A percentile compares a stretch with the other conserved stretches of the same genome.
These are phyloP conservation scores for Ceratonia siliqua DNA, from an alignment of 306 rosid genomes.

Conservation along the genomic window DNA sequence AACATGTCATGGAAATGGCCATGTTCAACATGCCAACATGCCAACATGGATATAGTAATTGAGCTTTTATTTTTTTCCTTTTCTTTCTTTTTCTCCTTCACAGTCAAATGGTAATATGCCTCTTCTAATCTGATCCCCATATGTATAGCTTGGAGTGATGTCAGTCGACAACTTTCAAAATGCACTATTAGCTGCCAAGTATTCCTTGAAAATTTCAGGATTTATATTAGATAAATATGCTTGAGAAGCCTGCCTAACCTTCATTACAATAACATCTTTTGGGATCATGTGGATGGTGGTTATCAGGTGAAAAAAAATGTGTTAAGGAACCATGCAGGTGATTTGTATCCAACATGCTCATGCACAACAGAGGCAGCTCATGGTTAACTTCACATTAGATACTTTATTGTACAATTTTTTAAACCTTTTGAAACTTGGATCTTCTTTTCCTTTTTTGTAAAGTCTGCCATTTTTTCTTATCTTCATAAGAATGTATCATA, in stretches of 20 bases:
- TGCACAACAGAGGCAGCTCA: conserved; percentile 18
- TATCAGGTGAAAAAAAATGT: conserved; percentile 22
- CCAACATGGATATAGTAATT: no score
- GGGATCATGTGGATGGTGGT: conserved; percentile 16
- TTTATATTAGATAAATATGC: conserved; percentile 24
- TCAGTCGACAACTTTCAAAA: conserved; percentile 59
- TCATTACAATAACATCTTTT: conserved; percentile 19
- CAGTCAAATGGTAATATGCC: conserved; percentile 8
- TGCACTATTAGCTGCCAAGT: conserved; percentile 47
- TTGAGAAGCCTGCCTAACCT: conserved; percentile 17
- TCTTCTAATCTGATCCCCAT: conserved; percentile 33
- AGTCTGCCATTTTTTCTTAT: not conserved
- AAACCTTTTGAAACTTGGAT: conserved; percentile 8
- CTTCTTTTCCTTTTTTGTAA: not conserved
- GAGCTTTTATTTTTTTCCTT: not conserved
- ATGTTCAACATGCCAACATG: no score
- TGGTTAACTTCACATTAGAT: conserved; percentile 25
- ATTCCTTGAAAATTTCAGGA: conserved; percentile 7
- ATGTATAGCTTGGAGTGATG: conserved; percentile 73
- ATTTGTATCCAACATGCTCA: conserved; percentile 19
- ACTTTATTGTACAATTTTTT: not conserved
- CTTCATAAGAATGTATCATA: not conserved
- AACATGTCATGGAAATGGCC: no score
- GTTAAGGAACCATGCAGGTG: conserved; percentile 19
- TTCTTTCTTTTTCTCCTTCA: not conserved